Conservation (phyloP, 768 basidiomycete species). For the Boletus rubropictus region DNA sequence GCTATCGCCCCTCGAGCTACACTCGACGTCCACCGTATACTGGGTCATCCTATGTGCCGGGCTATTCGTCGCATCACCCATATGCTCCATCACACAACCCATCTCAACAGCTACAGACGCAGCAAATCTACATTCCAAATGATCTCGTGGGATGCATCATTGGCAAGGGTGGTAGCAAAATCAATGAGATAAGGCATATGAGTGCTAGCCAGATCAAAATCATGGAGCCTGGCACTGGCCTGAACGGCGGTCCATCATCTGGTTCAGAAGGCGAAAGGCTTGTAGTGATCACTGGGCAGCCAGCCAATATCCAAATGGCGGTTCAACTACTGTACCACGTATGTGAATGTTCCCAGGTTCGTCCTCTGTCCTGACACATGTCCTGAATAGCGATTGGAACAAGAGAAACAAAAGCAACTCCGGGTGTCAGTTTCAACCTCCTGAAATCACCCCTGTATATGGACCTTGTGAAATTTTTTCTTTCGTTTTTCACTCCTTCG, state of each 20-base stretch:
- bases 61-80: slow-evolving; percentile 44
- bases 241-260: slow-evolving; percentile 65
- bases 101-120: slow-evolving; percentile 79
- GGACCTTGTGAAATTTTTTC: not conserved
- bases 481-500: not conserved
- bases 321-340: slow-evolving; percentile 87
- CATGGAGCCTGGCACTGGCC: slow-evolving; percentile 89
- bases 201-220: slow-evolving; percentile 97
- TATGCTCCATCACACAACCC: slow-evolving; percentile 52
- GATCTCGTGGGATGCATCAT: slow-evolving; percentile 97
- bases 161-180: slow-evolving; percentile 96
- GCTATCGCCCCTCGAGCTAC: slow-evolving; percentile 61
- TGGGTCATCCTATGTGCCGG: slow-evolving; percentile 69
- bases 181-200: slow-evolving; percentile 96
- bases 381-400: slow-evolving; percentile 65
- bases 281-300: slow-evolving; percentile 96
- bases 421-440: slow-evolving; percentile 32
- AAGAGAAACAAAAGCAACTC: slow-evolving; percentile 84
- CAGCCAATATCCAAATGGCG: slow-evolving; percentile 92
- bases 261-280: slow-evolving; percentile 84
- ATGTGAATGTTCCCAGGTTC: slow-evolving; percentile 25
- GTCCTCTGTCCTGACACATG: slow-evolving; percentile 5
- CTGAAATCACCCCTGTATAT: slow-evolving; percentile 12
- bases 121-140: slow-evolving; percentile 98
- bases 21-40: slow-evolving; percentile 43